phyloP scores from a whole-genome alignment of 257 asterid genomes.

The Leptodermis oblonga region DNA sequence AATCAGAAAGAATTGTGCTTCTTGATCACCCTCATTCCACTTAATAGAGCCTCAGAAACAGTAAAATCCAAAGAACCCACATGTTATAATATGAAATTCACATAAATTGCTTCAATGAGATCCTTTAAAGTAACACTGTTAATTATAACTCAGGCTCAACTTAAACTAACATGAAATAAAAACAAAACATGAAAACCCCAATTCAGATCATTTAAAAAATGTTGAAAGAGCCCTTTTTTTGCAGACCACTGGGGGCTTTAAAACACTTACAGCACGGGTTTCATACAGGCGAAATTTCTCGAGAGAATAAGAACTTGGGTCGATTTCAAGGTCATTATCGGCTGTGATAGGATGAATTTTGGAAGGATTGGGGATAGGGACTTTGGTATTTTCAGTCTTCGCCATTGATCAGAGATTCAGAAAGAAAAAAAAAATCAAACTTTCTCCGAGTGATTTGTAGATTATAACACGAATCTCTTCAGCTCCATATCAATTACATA shows the following conservation, averaged over 20 bases:
- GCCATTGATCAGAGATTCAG: conserved; percentile 49
- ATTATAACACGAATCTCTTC: neutral
- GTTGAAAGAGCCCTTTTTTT: neutral
- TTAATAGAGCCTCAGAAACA: neutral
- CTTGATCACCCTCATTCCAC: neutral
- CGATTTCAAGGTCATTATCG: conserved; percentile 48
- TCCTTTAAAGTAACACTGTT: neutral
- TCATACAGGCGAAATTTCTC: conserved; percentile 98
- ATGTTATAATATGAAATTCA: neutral
- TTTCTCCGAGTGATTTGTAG: neutral
- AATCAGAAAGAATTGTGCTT: neutral
- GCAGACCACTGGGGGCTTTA: neutral
- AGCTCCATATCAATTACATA: neutral
- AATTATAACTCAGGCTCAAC: neutral
- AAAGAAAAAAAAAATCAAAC: too few relatives aligned
- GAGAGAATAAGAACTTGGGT: conserved; percentile 70
- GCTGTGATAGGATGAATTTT: conserved; percentile 44
- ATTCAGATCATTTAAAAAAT: neutral
- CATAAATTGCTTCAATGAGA: neutral
- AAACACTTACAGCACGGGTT: conserved; percentile 67
- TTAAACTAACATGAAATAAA: neutral
- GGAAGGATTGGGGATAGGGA: conserved; percentile 39
- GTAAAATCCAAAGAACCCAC: neutral
- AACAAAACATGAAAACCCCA: neutral
- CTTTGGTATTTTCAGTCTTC: conserved; percentile 52